Evolutionary conservation across 352 stramenopile species (phyloP), one percentile per base, ranked within the genome.

Genomic region (Pythium scleroteichum): DNA sequence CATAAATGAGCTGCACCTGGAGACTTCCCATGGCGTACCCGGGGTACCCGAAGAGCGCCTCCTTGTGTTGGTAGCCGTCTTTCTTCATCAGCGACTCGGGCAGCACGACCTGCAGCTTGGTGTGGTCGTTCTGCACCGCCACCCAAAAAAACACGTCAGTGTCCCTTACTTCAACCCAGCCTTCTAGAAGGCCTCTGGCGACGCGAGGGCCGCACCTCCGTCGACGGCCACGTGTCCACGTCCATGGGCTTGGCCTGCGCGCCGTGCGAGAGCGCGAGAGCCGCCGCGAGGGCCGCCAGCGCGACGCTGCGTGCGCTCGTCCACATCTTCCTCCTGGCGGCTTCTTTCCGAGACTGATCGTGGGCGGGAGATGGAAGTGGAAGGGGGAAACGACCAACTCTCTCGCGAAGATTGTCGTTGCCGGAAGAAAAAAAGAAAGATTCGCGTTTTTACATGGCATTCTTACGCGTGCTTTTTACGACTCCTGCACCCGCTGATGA

Each of bases 41-140:
- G 6, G 95, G 96, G 59, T 98, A 95, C 29, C 97, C 97, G 70
- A 99, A 99, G 38, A 99, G 79, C 51, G 95, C 95, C 50, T 98
- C 96, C 65, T 97, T 96, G 78, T 99, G 97, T 58, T 94, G 82
- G 69, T 99, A 99, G 42, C 95, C 96, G 29, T 94, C 81, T 49
- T 93, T 90, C 65, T 88, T 93, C 77, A 94, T 92, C n/a, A 97
- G 68, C n/a, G 68, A 82, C 58, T 89, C 76, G 23, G 90, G 90
- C 24, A 97, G 78, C 61, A 95, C 80, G 42, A 97, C 73, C 72
- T 97, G 82, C 59, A 96, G 68, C 78, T 96, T 95, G 22, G 83
- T 93, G 78, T 95, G 85, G 59, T 93, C 85, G 64, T 72, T 93
- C 83, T 94, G 45, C n/a, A n/a, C n/a, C n/a, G n/a, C n/a, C 10